A percentile compares a stretch with the other conserved stretches of the same genome.
Conservation (phyloP, 2,329 filamentous ascomycete species). For the Fusarium sp. region DNA sequence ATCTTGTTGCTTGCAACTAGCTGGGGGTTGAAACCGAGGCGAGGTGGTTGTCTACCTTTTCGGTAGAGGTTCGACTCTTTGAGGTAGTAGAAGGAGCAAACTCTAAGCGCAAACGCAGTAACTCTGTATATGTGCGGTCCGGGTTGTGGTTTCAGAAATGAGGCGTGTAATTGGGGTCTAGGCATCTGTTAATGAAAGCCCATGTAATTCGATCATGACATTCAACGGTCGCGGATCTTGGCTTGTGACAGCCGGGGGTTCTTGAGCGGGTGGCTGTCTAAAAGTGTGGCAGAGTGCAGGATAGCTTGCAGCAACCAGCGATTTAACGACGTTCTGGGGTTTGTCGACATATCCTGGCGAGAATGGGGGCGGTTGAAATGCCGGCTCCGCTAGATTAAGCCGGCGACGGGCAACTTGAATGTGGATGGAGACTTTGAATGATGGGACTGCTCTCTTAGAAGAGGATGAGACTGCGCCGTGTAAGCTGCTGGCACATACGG, state of each 20-base stretch:
- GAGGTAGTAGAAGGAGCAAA: slow-evolving; percentile 27
- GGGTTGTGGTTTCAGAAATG: slow-evolving; percentile 36
- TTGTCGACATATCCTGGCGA: slow-evolving; percentile 15
- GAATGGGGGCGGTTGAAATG: slow-evolving; percentile 31
- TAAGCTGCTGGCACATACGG: slow-evolving; percentile 14
- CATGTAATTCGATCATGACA: slow-evolving; percentile 29
- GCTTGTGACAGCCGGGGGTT: slow-evolving; percentile 27
- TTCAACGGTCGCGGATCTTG: slow-evolving; percentile 33
- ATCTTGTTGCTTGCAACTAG: slow-evolving; percentile 3
- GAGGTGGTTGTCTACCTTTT: slow-evolving; percentile 28
- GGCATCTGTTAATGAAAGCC: slow-evolving; percentile 22
- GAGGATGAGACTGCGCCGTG: slow-evolving; percentile 22
- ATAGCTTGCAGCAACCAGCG: slow-evolving; percentile 29
- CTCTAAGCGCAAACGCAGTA: slow-evolving; percentile 14
- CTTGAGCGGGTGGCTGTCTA: slow-evolving; percentile 21
- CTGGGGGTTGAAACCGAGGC: slow-evolving; percentile 34
- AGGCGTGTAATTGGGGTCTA: slow-evolving; percentile 26
- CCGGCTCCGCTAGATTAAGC: slow-evolving; percentile 36
- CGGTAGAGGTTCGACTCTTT: slow-evolving; percentile 9
- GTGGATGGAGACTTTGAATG: slow-evolving; percentile 8
- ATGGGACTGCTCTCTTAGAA: slow-evolving; percentile 5
- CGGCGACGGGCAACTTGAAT: slow-evolving; percentile 32
- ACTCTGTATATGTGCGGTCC: slow-evolving; percentile 6
- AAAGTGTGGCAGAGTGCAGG: slow-evolving; percentile 31
- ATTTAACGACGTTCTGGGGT: slow-evolving; percentile 29